Evolutionary conservation across 768 basidiomycete species (phyloP), one percentile per base, ranked within the genome.

Genomic region (Tubosaeta sp.): DNA sequence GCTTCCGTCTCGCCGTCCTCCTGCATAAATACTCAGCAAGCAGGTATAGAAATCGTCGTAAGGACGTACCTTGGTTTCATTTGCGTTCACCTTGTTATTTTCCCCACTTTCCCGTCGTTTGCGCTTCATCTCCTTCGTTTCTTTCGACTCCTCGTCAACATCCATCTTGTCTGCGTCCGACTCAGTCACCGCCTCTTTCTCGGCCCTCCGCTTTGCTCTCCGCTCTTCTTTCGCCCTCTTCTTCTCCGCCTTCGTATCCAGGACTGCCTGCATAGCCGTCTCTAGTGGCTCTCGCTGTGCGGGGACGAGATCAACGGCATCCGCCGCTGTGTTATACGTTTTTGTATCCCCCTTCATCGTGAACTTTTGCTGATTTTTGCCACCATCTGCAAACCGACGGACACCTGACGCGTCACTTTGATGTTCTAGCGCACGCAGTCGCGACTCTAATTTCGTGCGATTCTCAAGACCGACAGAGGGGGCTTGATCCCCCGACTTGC

Each of bases 361-460:
- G 74, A 93, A 95, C 60, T 80, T 81, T 59, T 77, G 79, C 66
- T 91, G 88, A 68, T 87, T 85, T 72, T 80, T 82, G 55, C 76
- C 78, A 31, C 75, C 73, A 43, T 80, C 79, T 1, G 74, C 77
- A 58, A 83, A 85, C 59, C 83, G 79, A 56, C 88, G 84, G 35
- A 86, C 85, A 32, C 80, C 84, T 17, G 82, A 76, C 43, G 82
- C 75, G 54, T 95, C 95, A 43, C 77, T 76, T 59, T 91, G 85
- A 61, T 88, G 78, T 68, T 98, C 95, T 42, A 99, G 79, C 1
- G 86, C 84, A 22, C 93, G 90, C 35, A 98, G 74, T 32, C 97
- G 88, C 11, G 92, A 89, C 71, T 98, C 97, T 55, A 99, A 86
- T 72, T 97, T 97, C 53, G 88, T 85, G 38, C 95, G 91, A 72